These are phyloP conservation scores for Ogataea populi-albae DNA, from an alignment of 805 yeast genomes.

Conservation along the genomic window DNA sequence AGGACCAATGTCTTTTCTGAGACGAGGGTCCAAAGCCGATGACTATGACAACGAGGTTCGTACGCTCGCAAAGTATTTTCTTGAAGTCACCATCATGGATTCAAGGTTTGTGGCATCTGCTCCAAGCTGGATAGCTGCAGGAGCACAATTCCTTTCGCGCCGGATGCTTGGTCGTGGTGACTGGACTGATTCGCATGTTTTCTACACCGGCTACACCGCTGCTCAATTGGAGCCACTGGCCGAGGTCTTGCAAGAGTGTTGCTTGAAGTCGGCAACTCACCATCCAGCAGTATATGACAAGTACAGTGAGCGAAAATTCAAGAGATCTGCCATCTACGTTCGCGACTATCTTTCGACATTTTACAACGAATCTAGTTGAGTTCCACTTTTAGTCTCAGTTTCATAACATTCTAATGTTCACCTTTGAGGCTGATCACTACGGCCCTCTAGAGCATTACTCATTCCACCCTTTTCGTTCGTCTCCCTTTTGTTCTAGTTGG, in stretches of 20 bases:
- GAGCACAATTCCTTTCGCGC: slow-evolving; percentile 80
- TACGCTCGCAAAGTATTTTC: slow-evolving; percentile 79
- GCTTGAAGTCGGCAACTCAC: slow-evolving; percentile 54
- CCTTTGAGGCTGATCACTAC: no score
- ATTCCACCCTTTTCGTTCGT: no score
- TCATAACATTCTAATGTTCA: no score
- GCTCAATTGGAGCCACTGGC: slow-evolving; percentile 82
- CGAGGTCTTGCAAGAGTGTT: slow-evolving; percentile 63
- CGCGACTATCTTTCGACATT: slow-evolving; percentile 60
- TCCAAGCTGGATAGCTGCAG: slow-evolving; percentile 78
- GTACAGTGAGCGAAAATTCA: slow-evolving; percentile 81
- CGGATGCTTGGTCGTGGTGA: slow-evolving; percentile 67
- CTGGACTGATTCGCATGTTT: slow-evolving; percentile 86
- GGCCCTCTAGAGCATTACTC: no score
- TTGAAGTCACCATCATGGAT: slow-evolving; percentile 77
- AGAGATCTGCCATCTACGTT: slow-evolving; percentile 74
- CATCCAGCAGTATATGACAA: slow-evolving; percentile 86
- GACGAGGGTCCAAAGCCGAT: slow-evolving; percentile 88
- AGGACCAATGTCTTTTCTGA: slow-evolving; percentile 84
- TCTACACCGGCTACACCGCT: slow-evolving; percentile 88
- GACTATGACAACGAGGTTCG: slow-evolving; percentile 80
- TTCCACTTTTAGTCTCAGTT: no score
- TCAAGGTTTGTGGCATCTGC: slow-evolving; percentile 65
- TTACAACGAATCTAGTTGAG: slow-evolving; percentile 24
- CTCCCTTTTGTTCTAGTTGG: no score